A percentile compares a stretch with the other conserved stretches of the same genome.
Conservation (phyloP, 2,329 filamentous ascomycete genomes). For the Stemphylium lycopersici region DNA sequence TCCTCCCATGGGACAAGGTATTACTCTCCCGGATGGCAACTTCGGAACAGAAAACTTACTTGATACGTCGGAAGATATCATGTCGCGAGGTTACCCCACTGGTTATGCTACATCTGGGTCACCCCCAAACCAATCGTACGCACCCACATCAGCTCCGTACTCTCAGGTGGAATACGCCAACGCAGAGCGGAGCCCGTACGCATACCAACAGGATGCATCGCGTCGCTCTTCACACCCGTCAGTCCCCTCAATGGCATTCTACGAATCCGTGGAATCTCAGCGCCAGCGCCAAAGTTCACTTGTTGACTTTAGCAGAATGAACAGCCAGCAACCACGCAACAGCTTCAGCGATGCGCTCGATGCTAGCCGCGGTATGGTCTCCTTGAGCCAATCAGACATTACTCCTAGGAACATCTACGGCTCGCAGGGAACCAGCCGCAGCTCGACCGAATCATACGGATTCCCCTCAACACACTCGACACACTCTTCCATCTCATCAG, state of each 20-base stretch:
- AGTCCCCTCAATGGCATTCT: slow-evolving; percentile 64
- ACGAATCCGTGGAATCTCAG: slow-evolving; percentile 55
- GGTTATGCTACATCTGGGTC: slow-evolving; percentile 74
- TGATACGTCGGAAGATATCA: slow-evolving; percentile 75
- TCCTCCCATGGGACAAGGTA: slow-evolving; percentile 71
- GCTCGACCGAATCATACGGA: slow-evolving; percentile 84
- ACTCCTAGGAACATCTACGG: slow-evolving; percentile 85
- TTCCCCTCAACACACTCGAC: slow-evolving; percentile 85
- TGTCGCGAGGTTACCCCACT: slow-evolving; percentile 72
- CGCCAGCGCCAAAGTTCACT: slow-evolving; percentile 64
- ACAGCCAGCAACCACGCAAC: slow-evolving; percentile 63
- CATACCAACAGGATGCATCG: slow-evolving; percentile 61
- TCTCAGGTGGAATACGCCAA: slow-evolving; percentile 76
- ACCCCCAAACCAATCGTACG: slow-evolving; percentile 70
- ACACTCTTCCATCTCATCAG: slow-evolving; percentile 87
- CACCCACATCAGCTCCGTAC: slow-evolving; percentile 72
- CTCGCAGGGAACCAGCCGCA: slow-evolving; percentile 65
- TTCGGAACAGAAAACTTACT: slow-evolving; percentile 71
- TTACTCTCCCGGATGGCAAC: slow-evolving; percentile 68
- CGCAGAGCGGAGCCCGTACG: slow-evolving; percentile 59
- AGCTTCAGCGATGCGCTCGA: slow-evolving; percentile 90
- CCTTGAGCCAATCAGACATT: slow-evolving; percentile 83
- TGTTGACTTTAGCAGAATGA: slow-evolving; percentile 69
- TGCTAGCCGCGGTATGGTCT: slow-evolving; percentile 91
- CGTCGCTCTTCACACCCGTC: slow-evolving; percentile 85